Conservation (phyloP, 2,329 filamentous ascomycete species). For the Trichoderma endophyticum region DNA sequence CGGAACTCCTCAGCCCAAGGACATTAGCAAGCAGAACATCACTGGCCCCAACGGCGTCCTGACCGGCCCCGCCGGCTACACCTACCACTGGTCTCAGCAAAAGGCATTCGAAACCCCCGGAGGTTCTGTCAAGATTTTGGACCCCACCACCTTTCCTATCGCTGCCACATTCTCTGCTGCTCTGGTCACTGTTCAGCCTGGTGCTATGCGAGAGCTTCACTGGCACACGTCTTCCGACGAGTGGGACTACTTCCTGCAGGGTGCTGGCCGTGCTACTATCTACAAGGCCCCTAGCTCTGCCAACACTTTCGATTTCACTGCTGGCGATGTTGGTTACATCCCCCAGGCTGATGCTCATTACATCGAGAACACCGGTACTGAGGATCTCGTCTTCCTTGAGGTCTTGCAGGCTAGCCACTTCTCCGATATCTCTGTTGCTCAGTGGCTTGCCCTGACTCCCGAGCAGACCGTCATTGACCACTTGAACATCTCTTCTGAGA, state of each 20-base stretch:
- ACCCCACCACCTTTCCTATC: conserved; percentile 55
- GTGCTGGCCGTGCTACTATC: conserved; percentile 54
- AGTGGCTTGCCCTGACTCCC: conserved; percentile 58
- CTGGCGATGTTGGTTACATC: conserved; percentile 59
- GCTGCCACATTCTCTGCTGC: conserved; percentile 54
- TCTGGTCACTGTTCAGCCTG: conserved; percentile 56
- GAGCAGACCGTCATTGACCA: conserved; percentile 58
- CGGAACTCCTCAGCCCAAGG: conserved; percentile 45
- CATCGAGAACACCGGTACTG: conserved; percentile 58
- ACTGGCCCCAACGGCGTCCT: conserved; percentile 44
- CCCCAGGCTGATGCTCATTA: conserved; percentile 52
- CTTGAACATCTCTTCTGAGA: conserved; percentile 39
- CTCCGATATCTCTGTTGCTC: conserved; percentile 53
- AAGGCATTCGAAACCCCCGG: conserved; percentile 50
- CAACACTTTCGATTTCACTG: conserved; percentile 57
- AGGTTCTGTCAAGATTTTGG: conserved; percentile 58
- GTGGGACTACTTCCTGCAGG: conserved; percentile 59
- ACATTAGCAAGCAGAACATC: conserved; percentile 46
- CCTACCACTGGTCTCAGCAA: conserved; percentile 52
- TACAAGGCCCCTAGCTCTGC: conserved; percentile 49
- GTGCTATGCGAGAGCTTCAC: conserved; percentile 63
- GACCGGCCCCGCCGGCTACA: conserved; percentile 39
- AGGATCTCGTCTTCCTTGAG: conserved; percentile 58
- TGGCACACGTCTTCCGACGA: conserved; percentile 61
- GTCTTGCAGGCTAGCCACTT: conserved; percentile 52